Percentiles rank a stretch among this genome's conserved stretches.
phyloP scores from a whole-genome alignment of 129 eudicot genomes.

The Helianthus tuberosus region DNA sequence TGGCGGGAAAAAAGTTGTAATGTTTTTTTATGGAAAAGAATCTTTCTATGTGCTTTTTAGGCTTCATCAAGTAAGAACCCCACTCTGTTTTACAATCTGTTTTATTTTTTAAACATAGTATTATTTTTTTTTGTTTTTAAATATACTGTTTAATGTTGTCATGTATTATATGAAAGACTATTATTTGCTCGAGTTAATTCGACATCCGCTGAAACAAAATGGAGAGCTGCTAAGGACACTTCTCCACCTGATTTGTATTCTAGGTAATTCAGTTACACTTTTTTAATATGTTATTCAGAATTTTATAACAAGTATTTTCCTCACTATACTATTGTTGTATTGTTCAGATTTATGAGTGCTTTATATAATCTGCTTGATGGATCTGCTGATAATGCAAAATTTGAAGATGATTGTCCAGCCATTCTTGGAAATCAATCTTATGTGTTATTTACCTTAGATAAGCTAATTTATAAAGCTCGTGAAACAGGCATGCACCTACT shows the following conservation, averaged over 20 bases:
- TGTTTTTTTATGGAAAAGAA: slow-evolving; percentile 86
- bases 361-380: slow-evolving; percentile 87
- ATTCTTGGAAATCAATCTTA: slow-evolving; percentile 95
- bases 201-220: slow-evolving; percentile 63
- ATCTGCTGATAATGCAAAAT: slow-evolving; percentile 85
- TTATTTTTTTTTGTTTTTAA: not conserved
- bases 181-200: slow-evolving; percentile 65
- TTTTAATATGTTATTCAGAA: slow-evolving; percentile 3
- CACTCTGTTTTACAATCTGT: too few relatives aligned
- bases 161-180: slow-evolving; percentile 83
- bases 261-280: slow-evolving; percentile 47
- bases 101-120: too few relatives aligned
- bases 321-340: slow-evolving; percentile 5
- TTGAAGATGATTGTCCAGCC: slow-evolving; percentile 93
- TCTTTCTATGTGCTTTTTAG: slow-evolving; percentile 74
- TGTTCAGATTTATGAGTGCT: slow-evolving; percentile 76
- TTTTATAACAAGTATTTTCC: not conserved
- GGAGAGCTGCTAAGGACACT: too few relatives aligned
- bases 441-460: slow-evolving; percentile 89
- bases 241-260: too few relatives aligned
- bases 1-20: slow-evolving; percentile 50
- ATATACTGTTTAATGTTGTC: slow-evolving; percentile 15
- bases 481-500: slow-evolving; percentile 75
- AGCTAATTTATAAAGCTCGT: slow-evolving; percentile 88
- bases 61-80: too few relatives aligned